Evolutionary conservation across 257 asterid genomes (phyloP).

Genomic region (Lantana camara): DNA sequence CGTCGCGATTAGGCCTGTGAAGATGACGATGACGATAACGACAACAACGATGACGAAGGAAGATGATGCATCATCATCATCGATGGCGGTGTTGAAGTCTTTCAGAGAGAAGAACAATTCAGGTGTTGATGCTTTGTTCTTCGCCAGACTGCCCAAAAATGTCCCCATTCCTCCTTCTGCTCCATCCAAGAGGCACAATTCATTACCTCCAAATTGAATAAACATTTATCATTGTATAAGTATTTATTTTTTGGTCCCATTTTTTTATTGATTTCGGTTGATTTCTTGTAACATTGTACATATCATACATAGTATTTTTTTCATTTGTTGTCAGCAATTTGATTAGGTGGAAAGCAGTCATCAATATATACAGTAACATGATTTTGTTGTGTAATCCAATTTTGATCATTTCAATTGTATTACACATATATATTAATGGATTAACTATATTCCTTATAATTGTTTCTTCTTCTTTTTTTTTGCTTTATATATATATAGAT

Average conservation of each 20-base stretch:
- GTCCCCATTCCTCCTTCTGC: constrained; percentile 56
- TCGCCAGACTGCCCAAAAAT: constrained; percentile 45
- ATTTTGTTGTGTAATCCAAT: neutral
- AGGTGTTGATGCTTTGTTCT: constrained; percentile 23
- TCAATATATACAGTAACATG: neutral
- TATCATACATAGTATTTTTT: neutral
- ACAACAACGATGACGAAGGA: neutral
- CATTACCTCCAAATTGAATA: constrained; percentile 27
- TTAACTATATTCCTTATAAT: no score
- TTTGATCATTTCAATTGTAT: neutral
- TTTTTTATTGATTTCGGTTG: neutral
- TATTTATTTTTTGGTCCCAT: neutral
- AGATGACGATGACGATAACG: constrained; percentile 27
- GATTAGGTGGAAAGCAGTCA: neutral
- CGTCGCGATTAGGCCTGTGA: constrained; percentile 28
- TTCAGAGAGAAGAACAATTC: constrained; percentile 17
- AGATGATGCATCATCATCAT: constrained; percentile 28
- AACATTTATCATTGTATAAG: neutral
- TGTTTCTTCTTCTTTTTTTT: neutral
- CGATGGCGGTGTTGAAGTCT: constrained; percentile 28
- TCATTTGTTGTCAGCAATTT: neutral
- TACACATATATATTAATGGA: no score
- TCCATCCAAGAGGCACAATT: constrained; percentile 56
- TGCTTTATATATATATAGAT: neutral
- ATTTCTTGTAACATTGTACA: constrained; percentile 27